phyloP scores from a whole-genome alignment of 768 basidiomycete species.

The Gyrodon lividus region DNA sequence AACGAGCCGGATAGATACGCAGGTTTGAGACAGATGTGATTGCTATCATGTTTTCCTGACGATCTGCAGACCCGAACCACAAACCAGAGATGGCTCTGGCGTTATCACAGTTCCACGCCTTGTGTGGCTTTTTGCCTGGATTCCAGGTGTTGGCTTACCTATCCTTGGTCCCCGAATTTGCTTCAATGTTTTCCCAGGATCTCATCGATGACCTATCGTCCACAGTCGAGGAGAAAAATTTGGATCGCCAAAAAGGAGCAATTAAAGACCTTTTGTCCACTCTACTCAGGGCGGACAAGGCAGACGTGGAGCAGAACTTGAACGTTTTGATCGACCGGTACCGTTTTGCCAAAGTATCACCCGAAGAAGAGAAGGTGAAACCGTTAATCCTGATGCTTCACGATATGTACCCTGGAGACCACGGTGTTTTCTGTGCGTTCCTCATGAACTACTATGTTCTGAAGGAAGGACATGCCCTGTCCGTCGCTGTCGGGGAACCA shows the following conservation, averaged over 20 bases:
- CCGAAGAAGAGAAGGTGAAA: constrained; percentile 21
- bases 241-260: not conserved
- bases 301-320: not conserved
- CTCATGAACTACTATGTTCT: constrained; percentile 53
- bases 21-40: not conserved
- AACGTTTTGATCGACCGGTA: not conserved
- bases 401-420: constrained; percentile 51
- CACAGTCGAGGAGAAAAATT: not conserved
- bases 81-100: constrained; percentile 59
- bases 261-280: constrained; percentile 1
- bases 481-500: constrained; percentile 53
- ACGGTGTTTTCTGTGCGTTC: constrained; percentile 53
- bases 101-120: constrained; percentile 42
- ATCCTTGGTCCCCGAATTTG: constrained; percentile 3
- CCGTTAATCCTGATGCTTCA: constrained; percentile 42
- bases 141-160: not conserved
- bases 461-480: constrained; percentile 50
- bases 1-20: constrained; percentile 36
- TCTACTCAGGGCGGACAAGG: not conserved
- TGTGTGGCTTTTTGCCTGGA: constrained; percentile 15
- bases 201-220: not conserved
- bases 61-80: constrained; percentile 50
- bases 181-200: not conserved
- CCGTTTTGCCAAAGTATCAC: constrained; percentile 6
- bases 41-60: too few relatives aligned